Evolutionary conservation across 108 stramenopile genomes (phyloP).

Genomic region (Cyclotella sp.): DNA sequence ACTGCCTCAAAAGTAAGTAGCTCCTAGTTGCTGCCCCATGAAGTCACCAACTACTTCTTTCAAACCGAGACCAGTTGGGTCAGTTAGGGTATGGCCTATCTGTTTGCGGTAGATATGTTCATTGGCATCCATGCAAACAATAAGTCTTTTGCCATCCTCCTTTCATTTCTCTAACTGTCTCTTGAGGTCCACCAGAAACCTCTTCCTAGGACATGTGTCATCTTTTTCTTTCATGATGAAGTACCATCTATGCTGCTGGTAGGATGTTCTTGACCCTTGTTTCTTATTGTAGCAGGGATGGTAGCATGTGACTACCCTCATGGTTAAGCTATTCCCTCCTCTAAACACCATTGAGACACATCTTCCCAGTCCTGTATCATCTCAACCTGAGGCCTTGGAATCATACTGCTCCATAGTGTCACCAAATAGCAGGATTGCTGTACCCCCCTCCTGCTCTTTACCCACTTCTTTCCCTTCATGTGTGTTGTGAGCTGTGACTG

Average conservation of each 20-base stretch:
- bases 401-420: background rate
- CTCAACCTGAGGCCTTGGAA: background rate
- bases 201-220: conserved; percentile 1
- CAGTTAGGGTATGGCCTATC: conserved; percentile 5
- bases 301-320: conserved; percentile 9
- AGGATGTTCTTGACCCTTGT: background rate
- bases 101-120: conserved; percentile 17
- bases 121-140: conserved; percentile 25
- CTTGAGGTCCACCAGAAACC: conserved; percentile 15
- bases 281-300: conserved; percentile 23
- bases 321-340: conserved; percentile 4
- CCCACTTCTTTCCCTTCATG: background rate
- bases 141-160: conserved; percentile 5
- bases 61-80: conserved; percentile 11
- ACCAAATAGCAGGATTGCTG: conserved; percentile 4
- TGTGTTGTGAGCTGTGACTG: conserved; percentile 1
- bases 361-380: conserved; percentile 6
- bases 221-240: conserved; percentile 3
- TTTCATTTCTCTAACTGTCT: conserved; percentile 1
- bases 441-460: conserved; percentile 8
- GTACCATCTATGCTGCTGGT: conserved; percentile 24
- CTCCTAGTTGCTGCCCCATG: conserved; percentile 3
- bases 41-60: conserved; percentile 5
- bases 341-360: background rate
- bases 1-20: conserved; percentile 23